Conservation (phyloP, 140 eudicot species). For the Flaveria floridana region DNA sequence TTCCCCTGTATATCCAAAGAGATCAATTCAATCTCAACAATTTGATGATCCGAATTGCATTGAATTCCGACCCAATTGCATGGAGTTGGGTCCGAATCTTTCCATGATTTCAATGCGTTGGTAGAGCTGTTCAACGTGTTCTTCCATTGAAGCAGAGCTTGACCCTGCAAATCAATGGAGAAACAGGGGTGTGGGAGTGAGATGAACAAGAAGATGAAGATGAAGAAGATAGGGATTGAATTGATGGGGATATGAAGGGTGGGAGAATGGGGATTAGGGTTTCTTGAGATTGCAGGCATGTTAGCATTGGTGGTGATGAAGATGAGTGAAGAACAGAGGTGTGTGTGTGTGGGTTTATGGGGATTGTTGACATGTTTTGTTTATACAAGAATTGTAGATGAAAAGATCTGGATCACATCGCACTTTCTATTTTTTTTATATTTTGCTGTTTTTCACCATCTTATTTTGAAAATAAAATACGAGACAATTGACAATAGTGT, state of each 20-base stretch:
- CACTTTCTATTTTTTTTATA: slow-evolving; percentile 42
- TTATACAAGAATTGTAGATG: slow-evolving; percentile 56
- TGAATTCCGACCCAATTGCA: slow-evolving; percentile 79
- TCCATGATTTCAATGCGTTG: slow-evolving; percentile 64
- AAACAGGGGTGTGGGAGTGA: slow-evolving; percentile 15
- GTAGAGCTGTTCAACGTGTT: slow-evolving; percentile 51
- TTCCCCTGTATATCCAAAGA: slow-evolving; percentile 65
- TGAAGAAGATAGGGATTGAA: slow-evolving; percentile 16
- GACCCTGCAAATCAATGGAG: slow-evolving; percentile 78
- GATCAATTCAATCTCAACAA: slow-evolving; percentile 42
- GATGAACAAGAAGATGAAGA: slow-evolving; percentile 22
- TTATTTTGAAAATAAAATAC: no score
- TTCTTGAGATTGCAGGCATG: slow-evolving; percentile 57
- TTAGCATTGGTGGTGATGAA: slow-evolving; percentile 12
- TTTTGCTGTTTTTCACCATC: background rate
- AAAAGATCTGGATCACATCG: slow-evolving; percentile 79
- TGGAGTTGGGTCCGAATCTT: slow-evolving; percentile 49
- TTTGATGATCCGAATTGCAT: slow-evolving; percentile 56
- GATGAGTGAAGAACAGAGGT: slow-evolving; percentile 29
- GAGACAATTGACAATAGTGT: no score
- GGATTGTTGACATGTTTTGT: slow-evolving; percentile 97
- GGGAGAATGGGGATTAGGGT: slow-evolving; percentile 20
- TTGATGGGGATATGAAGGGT: background rate
- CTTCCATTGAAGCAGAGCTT: slow-evolving; percentile 86
- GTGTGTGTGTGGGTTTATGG: slow-evolving; percentile 38